Evolutionary conservation across 257 asterid genomes (phyloP), one percentile per base, ranked within the genome.

Genomic region (Solanum habrochaites): DNA sequence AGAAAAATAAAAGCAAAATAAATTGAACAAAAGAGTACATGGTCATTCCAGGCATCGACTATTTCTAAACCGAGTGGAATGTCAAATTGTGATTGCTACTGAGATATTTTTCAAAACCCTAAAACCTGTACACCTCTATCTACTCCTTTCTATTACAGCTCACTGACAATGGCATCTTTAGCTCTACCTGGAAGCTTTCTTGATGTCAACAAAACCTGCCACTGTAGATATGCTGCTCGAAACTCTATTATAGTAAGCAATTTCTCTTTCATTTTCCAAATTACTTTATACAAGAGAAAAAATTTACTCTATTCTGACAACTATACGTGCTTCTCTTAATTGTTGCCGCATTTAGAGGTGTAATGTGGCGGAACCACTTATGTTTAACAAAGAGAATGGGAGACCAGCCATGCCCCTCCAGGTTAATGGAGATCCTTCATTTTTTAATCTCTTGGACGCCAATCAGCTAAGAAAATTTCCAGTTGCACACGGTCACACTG

Each of bases 311-410:
- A 23, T 73, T 40, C 11, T 74, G 82, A 73, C 52, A 73, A 27
- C 32, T 73, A 74, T 42, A 78, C 5, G 42, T 16, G 66, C 27
- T 47, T 47, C 14, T 78, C 84, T 7, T 42, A 75, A 43, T 39
- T 74, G 35, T 37, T 73, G 5, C 15, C 52, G 81, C 52, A 52
- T 42, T 89, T 89, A 95, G 98, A 92, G 93, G 87, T 95, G 98
- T 73, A 89, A 88, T 87, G 90, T 90, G n/a, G 88, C 94, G 73
- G 98, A 96, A 89, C 91, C 95, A 8, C 72, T 94, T 90, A 95
- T 91, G 90, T 92, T 88, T 80, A 80, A 4, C 90, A 95, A 88
- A 90, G 92, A 90, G 72, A 94, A 93, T 86, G 98, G 96, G 4
- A 91, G 72, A 81, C 91, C 93, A 70, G 14, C 27, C 66, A 35